Evolutionary conservation across 225 moss, liverwort and hornwort genomes (phyloP), one percentile per base, ranked within the genome.

Genomic region (Takakia lepidozioides): DNA sequence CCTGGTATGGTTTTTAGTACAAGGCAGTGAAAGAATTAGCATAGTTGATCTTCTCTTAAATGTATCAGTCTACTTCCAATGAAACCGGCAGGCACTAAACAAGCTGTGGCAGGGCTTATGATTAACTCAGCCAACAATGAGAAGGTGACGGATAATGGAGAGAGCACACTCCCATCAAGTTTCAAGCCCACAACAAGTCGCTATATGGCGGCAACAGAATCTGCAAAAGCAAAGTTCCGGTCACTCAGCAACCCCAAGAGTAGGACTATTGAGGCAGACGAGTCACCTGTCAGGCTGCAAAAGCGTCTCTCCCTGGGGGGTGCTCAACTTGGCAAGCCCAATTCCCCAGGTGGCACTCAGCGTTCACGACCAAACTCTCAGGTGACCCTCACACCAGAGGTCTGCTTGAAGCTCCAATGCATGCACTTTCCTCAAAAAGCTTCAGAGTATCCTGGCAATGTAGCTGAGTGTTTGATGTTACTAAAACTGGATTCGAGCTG

Each of bases 131-230:
- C 57, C 43, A 41, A 59, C 25, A 56, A 41, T 38, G 76, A 51
- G 6, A 84, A 85, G 55, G 72, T 62, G 24, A 61, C 39, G 38
- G 82, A 80, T 24, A 69, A 74, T 48, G 82, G 68, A 38, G 77
- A 85, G 36, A 68, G 53, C 37, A 59, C 76, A 38, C 46, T 65
- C 29, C 74, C 87, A 34, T 49, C 62, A 36, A 73, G 65, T 29
- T 61, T 61, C 49, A 73, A 73, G 58, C 56, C 62, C 43, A 47
- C 62, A 26, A 65, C 32, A 52, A 73, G 73, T 24, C 72, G 92
- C 30, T 92, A 92, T 41, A 92, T 92, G 92, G 73, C 66, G 23
- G 60, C 84, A 19, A 92, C 92, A n/a, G 88, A 64, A 51, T 92
- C 92, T 50, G 85, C 87, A 19, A 88, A 85, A 52, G 92, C 92